Base-by-base conservation (phyloP, 805 yeast genomes). In the Zygoascus bituminiphila region DNA sequence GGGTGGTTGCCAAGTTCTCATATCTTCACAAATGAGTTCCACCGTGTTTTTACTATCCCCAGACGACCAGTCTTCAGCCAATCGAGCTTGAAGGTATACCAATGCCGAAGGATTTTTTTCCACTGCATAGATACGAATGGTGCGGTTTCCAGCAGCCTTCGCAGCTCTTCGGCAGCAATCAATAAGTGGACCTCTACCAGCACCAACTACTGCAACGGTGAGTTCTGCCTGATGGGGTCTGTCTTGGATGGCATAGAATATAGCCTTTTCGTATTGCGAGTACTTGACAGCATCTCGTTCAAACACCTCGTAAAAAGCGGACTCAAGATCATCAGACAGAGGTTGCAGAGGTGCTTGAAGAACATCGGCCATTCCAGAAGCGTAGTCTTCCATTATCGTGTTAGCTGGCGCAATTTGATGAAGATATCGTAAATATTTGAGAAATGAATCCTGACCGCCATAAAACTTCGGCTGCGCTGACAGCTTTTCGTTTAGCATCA, bases 101-200 rank as follows among this genome's bases (percentile, higher is more conserved):
- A 54, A 53, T 4, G 89, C 89, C 15, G 74, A 74, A 5, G 76
- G 70, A 60, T 86, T 86, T 57, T 81, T 84, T 60, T 89, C 96
- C 14, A 88, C 65, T 1, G 93, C 87, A 17, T 72, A 67, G 2
- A 82, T 61, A 19, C 57, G 57, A 9, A 66, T 56, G 1, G 54
- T 36, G 3, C 57, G 49, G 17, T 51, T 47, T n/a, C 35, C 35
- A 4, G 61, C 57, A 4, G 51, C 46, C 2, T 61, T 56, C 1
- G 78, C 55, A 2, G 80, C 76, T 5, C 65, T 58, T 25, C 75
- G 65, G 0, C 76, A 68, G 19, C 74, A 68, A 40, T 80, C 80
- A 2, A 88, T 79, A 24, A 89, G 64, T 0, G 91, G 89, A 0
- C 97, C 97, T 41, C 88, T 68, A 0, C 97, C 97, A 0, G 96